Conservation (phyloP, 345 rosid genomes). For the Nephelium lappaceum region DNA sequence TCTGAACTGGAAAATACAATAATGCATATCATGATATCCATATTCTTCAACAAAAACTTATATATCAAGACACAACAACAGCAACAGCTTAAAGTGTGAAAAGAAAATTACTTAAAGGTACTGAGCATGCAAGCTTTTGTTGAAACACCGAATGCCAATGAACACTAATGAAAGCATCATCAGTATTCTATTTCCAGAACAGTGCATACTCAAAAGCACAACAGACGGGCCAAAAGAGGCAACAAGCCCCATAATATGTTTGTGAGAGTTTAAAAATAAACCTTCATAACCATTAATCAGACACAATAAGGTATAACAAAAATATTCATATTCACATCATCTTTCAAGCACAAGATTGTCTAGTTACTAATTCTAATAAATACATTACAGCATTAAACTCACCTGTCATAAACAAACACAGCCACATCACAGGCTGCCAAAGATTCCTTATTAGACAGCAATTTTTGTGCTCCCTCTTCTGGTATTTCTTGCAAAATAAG, state of each 20-base stretch:
- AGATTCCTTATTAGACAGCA: constrained; percentile 51
- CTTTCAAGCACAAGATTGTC: background rate
- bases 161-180: background rate
- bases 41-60: background rate
- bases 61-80: background rate
- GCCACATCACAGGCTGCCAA: constrained; percentile 75
- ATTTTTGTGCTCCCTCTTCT: constrained; percentile 58
- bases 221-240: background rate
- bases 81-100: background rate
- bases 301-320: background rate
- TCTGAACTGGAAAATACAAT: constrained; percentile 56
- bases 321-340: background rate
- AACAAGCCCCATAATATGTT: background rate
- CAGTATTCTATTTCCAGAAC: background rate
- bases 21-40: constrained; percentile 21
- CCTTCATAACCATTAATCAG: background rate
- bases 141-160: background rate
- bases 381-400: constrained; percentile 23
- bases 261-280: background rate
- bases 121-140: background rate
- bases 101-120: background rate
- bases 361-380: constrained; percentile 7
- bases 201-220: background rate
- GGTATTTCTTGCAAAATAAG: constrained; percentile 74
- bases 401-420: constrained; percentile 75